These are phyloP conservation scores for Ligustrum vulgare DNA, from an alignment of 257 asterid genomes.

Conservation along the genomic window DNA sequence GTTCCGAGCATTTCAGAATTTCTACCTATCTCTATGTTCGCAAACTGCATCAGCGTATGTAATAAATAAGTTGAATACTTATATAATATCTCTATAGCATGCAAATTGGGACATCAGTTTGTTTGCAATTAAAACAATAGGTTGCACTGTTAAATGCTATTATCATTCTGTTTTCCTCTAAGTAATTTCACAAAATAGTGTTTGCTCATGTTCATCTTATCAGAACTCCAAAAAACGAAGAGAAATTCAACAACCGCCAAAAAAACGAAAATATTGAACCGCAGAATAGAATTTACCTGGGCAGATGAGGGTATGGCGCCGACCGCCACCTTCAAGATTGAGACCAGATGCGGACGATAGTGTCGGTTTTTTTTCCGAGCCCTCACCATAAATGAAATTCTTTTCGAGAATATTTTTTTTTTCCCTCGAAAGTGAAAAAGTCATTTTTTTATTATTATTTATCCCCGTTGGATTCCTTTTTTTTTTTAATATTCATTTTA, in stretches of 20 bases:
- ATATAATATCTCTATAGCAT: not conserved
- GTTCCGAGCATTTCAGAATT: conserved; percentile 1
- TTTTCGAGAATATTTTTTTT: not conserved
- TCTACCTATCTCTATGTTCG: conserved; percentile 2
- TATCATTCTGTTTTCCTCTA: not conserved
- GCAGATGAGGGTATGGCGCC: conserved; percentile 17
- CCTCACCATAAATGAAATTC: conserved; percentile 8
- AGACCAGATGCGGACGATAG: conserved; percentile 5
- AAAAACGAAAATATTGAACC: not conserved
- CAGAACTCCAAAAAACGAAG: not conserved
- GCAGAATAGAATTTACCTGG: not conserved
- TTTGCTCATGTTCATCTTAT: not conserved
- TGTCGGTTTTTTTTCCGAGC: conserved; percentile 27
- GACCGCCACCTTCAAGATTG: too few relatives aligned
- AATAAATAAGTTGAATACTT: not conserved
- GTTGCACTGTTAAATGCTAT: conserved; percentile 9
- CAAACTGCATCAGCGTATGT: conserved; percentile 14
- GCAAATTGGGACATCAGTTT: not conserved
- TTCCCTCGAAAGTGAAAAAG: too few relatives aligned
- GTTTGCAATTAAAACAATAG: not conserved
- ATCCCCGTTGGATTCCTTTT: too few relatives aligned
- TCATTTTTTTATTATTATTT: too few relatives aligned
- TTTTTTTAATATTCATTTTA: too few relatives aligned
- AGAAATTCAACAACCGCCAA: not conserved
- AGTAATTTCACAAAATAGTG: not conserved